Evolutionary conservation across 345 rosid species (phyloP), one percentile per base, ranked within the genome.

Genomic region (Acer saccharum): DNA sequence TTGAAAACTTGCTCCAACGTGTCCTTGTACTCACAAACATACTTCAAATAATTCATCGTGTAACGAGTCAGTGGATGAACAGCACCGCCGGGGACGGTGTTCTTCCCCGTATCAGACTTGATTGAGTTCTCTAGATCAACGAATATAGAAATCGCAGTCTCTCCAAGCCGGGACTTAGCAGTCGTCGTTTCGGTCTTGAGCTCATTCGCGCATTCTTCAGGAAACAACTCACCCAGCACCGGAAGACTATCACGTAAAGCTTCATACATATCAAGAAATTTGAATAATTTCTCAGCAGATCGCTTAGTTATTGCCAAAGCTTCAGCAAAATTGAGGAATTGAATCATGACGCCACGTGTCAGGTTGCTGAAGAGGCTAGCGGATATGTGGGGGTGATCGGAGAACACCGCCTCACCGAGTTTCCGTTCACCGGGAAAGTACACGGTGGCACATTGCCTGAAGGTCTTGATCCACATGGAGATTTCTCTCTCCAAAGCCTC

Each of bases 1-100:
- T 78, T 87, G 79, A 93, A 95, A n/a, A 95, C 93, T 77, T 92
- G 93, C 74, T 95, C 99, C 27, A 93, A 74, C 0, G 99, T 91
- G 43, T 82, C 87, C 65, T 84, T 93, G 80, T 95, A 93, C 73
- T 91, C 97, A 18, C 98, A 91, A 0, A 93, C 84, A 54, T 88
- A 86, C 75, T 89, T 88, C 23, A 95, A 86, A 72, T 93, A 95
- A 78, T 91, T 95, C 93, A 95, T 80, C 0, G 92, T 91, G 90
- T 95, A 95, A 76, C 98, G 92, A 10, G 99, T 91, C 39, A 92
- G 67, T 0, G 98, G 99, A 72, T 95, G 99, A 48, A 93, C 96
- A 0, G 98, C 97, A 0, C 98, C 99, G 13, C 97, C 97, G 0
- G 97, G 98, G 35, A 93, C 97, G 0, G 90, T 86, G 14, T 88